Evolutionary conservation across 108 stramenopile genomes (phyloP).

Genomic region (Pseudonitzschia multistriata): DNA sequence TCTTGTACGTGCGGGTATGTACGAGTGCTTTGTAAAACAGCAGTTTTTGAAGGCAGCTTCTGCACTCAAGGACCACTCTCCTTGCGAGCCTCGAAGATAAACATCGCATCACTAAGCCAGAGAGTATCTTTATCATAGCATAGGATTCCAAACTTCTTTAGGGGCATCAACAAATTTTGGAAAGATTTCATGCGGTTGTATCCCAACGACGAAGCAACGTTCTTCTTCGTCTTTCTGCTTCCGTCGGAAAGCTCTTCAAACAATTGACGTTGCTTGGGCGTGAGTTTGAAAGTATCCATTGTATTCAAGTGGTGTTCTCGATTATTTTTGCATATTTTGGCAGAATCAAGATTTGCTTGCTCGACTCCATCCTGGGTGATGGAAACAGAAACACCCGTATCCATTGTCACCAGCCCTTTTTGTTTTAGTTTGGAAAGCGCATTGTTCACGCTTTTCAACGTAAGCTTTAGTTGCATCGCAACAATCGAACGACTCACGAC

Average conservation of each 20-base stretch:
- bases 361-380: background rate
- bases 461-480: background rate
- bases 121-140: background rate
- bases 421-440: conserved; percentile 5
- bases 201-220: background rate
- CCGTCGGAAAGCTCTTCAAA: conserved; percentile 21
- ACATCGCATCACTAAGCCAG: background rate
- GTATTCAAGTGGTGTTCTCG: background rate
- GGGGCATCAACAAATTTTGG: background rate
- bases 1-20: too few relatives aligned
- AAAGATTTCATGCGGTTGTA: background rate
- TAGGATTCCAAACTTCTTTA: conserved; percentile 2
- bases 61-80: background rate
- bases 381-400: background rate
- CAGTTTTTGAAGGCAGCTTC: background rate
- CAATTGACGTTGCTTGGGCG: background rate
- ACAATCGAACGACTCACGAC: background rate
- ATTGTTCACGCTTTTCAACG: background rate
- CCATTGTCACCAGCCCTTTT: background rate
- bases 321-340: background rate
- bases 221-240: background rate
- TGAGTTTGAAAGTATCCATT: conserved; percentile 7
- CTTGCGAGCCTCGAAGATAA: background rate
- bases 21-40: too few relatives aligned
- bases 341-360: background rate